Evolutionary conservation across 805 yeast genomes (phyloP), one percentile per base, ranked within the genome.

Genomic region (Saccharomycopsis synnaedendra): DNA sequence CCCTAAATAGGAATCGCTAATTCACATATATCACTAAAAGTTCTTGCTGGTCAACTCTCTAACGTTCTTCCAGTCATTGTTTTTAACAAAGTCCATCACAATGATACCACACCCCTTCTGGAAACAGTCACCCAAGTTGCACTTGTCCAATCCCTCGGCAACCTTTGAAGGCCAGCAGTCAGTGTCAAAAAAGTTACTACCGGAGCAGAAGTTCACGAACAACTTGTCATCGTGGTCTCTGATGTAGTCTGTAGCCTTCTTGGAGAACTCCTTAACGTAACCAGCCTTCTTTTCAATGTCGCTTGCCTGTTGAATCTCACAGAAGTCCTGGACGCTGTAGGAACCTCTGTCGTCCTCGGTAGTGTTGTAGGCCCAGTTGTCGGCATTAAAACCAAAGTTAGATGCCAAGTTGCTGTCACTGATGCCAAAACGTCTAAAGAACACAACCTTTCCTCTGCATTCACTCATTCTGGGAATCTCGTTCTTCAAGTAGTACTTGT

Each of bases 161-260:
- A 83, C 76, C 55, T 73, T 69, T 50, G 73, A 70, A 1, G 93
- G 93, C 93, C 93, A 84, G 62, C 86, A 82, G 42, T 67, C 70
- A 45, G 70, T 77, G 62, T 81, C 76, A 62, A 80, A 80, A 60
- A 82, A 80, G 63, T 80, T 80, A 41, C 88, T 71, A 11, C 82
- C 90, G 1, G 87, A 74, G 50, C 86, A 78, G 61, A 81, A 84
- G 65, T 84, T 84, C 52, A 84, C 64, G 56, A 75, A 83, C 54
- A 84, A 64, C 61, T 80, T 82, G 43, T 63, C 62, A 30, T 64
- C 54, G 47, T 67, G 60, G 44, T 75, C 68, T 9, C 61, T 50
- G 57, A 70, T 72, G 63, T 75, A 71, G 28, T 74, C 68, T 34
- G 60, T 59, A 2, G 90, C 84, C 44, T 69, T 69, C 38, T 69